Conservation (phyloP, 257 asterid genomes). For the Salvia splendens region DNA sequence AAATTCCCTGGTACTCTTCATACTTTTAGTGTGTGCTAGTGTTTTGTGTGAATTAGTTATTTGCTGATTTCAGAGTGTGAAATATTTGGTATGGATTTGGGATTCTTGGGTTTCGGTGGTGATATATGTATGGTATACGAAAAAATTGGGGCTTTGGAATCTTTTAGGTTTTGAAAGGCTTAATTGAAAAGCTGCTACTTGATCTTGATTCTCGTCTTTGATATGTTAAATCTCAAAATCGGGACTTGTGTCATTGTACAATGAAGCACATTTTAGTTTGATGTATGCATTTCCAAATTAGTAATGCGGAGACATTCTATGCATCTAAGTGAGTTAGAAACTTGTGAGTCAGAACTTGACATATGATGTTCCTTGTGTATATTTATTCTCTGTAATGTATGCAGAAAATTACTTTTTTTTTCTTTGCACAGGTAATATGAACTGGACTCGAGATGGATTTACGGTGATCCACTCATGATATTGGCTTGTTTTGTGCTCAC, state of each 20-base stretch:
- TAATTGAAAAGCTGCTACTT: neutral
- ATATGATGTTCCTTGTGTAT: neutral
- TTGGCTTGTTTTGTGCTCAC: constrained; percentile 1
- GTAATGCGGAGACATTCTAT: neutral
- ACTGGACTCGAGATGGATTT: constrained; percentile 16
- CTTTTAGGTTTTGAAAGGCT: neutral
- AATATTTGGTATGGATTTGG: constrained; percentile 17
- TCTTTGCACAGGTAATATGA: neutral
- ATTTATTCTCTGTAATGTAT: neutral
- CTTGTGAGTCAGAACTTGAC: neutral
- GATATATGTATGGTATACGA: neutral
- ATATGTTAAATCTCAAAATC: neutral
- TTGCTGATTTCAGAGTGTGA: neutral
- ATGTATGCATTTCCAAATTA: neutral
- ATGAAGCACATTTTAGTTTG: too few species aligned
- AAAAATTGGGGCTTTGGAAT: neutral
- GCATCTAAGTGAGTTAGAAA: neutral
- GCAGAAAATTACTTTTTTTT: constrained; percentile 4
- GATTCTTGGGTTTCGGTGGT: constrained; percentile 11
- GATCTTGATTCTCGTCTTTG: neutral
- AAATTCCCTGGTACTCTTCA: constrained; percentile 72
- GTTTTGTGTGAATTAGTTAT: neutral
- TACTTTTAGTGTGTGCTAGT: neutral
- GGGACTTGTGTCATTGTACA: neutral
- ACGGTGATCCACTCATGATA: neutral